phyloP scores from a whole-genome alignment of 495 filamentous ascomycete species.

The Neurospora africana region DNA sequence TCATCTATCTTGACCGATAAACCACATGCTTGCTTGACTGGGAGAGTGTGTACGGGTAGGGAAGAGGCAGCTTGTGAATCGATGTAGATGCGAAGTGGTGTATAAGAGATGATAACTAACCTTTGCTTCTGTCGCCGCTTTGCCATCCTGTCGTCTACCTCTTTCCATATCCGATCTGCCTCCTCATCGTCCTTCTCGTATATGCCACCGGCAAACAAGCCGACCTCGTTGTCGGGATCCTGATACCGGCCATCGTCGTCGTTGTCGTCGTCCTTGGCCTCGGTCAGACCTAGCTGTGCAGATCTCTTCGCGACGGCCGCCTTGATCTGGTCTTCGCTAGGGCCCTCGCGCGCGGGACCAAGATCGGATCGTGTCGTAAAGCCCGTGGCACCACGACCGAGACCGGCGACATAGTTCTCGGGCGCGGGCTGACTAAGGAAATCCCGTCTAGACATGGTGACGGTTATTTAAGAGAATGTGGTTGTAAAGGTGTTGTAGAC shows the following conservation, averaged over 20 bases:
- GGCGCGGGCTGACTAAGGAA: constrained; percentile 86
- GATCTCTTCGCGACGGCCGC: constrained; percentile 89
- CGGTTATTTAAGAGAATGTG: background rate
- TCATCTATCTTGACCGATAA: constrained; percentile 62
- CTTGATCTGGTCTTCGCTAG: constrained; percentile 96
- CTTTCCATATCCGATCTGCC: constrained; percentile 88
- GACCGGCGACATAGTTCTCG: constrained; percentile 96
- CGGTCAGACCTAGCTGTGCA: constrained; percentile 61
- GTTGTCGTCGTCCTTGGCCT: constrained; percentile 76
- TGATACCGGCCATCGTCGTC: constrained; percentile 80
- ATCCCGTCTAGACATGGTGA: constrained; percentile 67
- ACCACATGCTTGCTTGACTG: constrained; percentile 43
- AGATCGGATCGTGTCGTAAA: constrained; percentile 97
- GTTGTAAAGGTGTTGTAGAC: background rate
- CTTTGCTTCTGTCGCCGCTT: constrained; percentile 74
- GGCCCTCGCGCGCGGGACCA: constrained; percentile 90
- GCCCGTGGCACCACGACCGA: constrained; percentile 93
- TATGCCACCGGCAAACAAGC: constrained; percentile 84
- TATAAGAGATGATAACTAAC: constrained; percentile 50
- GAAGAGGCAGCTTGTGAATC: constrained; percentile 9
- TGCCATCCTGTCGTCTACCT: constrained; percentile 95
- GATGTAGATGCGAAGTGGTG: background rate
- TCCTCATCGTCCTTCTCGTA: constrained; percentile 97
- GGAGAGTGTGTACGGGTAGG: constrained; percentile 6
- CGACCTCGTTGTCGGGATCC: constrained; percentile 95